Evolutionary conservation across 345 rosid species (phyloP), one percentile per base, ranked within the genome.

Genomic region (Moricandia moricandioides): DNA sequence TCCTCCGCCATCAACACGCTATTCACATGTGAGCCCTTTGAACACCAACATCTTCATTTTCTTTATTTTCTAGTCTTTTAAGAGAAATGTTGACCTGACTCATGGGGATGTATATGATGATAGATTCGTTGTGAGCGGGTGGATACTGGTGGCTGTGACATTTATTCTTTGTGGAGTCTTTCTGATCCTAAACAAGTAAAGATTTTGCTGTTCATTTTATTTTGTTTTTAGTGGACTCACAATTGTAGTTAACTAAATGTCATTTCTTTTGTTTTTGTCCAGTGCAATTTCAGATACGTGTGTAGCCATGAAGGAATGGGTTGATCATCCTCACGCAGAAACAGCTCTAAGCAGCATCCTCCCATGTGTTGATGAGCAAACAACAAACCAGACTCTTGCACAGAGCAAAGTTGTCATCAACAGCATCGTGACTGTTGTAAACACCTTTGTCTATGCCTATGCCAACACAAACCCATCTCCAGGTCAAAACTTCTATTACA

Each of bases 271-370:
- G 34, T 70, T 31, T 70, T 1, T 47, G 78, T 63, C 24, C 83
- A 95, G 98, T 80, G 88, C 91, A 67, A 89, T 89, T 49, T 72
- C 99, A 3, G 97, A 95, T 73, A 86, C 96, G 7, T 95, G 99
- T 69, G 61, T 88, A 82, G 97, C 97, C 61, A 92, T 95, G 99
- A 87, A 86, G 57, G 93, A 92, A 76, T 95, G 98, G 98, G 97
- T 88, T 12, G 93, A 88, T 69, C 77, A 95, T 81, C 97, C 97
- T 14, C 92, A 90, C 39, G 88, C 96, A 4, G 91, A 87, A 75
- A 86, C 97, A 43, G 97, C 97, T 73, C 99, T 95, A 30, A 88
- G 91, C 78, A 78, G 88, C 82, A 90, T 95, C 77, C 95, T 95
- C 77, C 96, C 99, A 1, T 95, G 98, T 72, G 97, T 95, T n/a